A percentile compares a stretch with the other conserved stretches of the same genome.
Evolutionary conservation across 257 asterid genomes (phyloP).

Genomic region (Salvia miltiorrhiza): DNA sequence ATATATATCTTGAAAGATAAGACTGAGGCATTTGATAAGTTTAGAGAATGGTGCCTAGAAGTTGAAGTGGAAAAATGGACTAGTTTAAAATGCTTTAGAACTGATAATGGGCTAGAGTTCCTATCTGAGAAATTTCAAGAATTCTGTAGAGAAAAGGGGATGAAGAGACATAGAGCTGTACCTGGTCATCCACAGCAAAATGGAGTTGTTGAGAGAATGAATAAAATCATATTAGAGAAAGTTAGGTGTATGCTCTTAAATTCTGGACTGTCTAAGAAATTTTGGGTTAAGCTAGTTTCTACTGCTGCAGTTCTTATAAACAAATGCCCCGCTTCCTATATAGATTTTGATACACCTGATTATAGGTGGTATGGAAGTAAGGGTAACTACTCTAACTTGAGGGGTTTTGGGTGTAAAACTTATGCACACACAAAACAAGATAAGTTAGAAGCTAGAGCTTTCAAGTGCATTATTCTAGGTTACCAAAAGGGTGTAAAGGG

Average conservation of each 20-base stretch:
- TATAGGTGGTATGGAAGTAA: too few species aligned
- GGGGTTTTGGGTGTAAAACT: background rate
- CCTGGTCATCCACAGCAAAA: background rate
- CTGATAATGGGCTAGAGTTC: background rate
- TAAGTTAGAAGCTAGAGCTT: background rate
- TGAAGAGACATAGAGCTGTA: too few species aligned
- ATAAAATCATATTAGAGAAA: too few species aligned
- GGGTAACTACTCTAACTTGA: background rate
- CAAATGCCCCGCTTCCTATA: too few species aligned
- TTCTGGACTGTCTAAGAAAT: background rate
- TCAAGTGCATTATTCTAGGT: background rate
- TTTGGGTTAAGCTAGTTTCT: background rate
- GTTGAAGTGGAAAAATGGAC: too few species aligned
- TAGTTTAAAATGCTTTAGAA: too few species aligned
- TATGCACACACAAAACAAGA: background rate
- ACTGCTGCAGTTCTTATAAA: background rate
- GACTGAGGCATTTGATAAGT: too few species aligned
- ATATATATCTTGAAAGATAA: too few species aligned
- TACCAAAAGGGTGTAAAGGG: background rate
- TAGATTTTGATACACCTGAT: too few species aligned
- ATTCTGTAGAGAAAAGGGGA: background rate
- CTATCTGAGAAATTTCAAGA: background rate
- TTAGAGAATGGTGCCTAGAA: too few species aligned
- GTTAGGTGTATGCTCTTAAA: too few species aligned
- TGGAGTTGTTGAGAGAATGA: background rate